Evolutionary conservation across 495 filamentous ascomycete genomes (phyloP), one percentile per base, ranked within the genome.

Genomic region (Talaromyces thailandensis): DNA sequence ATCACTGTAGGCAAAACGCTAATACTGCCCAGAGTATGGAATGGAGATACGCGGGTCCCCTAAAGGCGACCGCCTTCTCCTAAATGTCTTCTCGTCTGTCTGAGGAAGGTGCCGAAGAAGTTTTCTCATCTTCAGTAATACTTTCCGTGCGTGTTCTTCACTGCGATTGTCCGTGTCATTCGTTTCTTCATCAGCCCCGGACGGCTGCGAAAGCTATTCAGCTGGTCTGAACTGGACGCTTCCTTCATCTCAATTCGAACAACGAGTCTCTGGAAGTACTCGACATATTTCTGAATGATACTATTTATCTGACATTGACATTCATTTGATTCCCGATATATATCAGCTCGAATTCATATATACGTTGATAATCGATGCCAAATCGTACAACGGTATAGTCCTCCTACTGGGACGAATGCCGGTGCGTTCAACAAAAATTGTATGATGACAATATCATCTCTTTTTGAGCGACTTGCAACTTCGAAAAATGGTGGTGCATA

Each of bases 101-200:
- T 21, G 43, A 48, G 21, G 43, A 23, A 48, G 21, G 43, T n/a
- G n/a, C 12, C 18, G 51, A 55, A 28, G 1, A 28, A 26, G 4
- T 55, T 24, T 56, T 58, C 6, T 24, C 28, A 16, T 24, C 28
- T 56, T 23, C 28, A 14, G 28, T 37, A 18, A 29, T 23, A 32
- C 9, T 56, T 40, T n/a, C 18, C n/a, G 32, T 32, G 57, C 2
- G 57, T 21, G 26, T 28, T 26, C 8, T 14, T 55, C 23, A 26
- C 26, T 26, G 23, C 23, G 25, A 31, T 63, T 59, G 56, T 63
- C 43, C 56, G 50, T 52, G 31, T 43, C 62, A 61, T 63, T 63
- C 62, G 56, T 63, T 63, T 60, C 55, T 63, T 7, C 56, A 16
- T 23, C 43, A 31, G 62, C 58, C 55, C 51, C 62, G 48, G 55